Evolutionary conservation across 2,329 filamentous ascomycete species (phyloP), one percentile per base, ranked within the genome.

Genomic region (Exserohilum turcica): DNA sequence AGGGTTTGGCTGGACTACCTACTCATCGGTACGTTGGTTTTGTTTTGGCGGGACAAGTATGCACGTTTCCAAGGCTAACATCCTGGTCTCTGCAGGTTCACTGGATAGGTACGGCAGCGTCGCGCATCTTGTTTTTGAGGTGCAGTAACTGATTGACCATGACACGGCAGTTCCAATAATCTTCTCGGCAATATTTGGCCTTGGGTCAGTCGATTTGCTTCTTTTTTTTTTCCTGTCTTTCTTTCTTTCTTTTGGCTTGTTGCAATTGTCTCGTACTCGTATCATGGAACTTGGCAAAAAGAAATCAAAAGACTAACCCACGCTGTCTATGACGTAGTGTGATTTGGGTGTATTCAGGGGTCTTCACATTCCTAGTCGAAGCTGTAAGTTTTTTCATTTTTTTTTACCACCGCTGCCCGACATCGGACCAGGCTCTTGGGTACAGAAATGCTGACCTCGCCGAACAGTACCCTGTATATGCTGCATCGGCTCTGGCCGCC

Each of bases 321-420:
- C 53, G 13, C 29, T 46, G n/a, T n/a, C 36, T 55, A 66, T 65
- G 48, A 54, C 45, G 38, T 61, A 91, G 89, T 46, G 87, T 85
- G 48, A 83, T 96, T 55, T 83, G 95, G 52, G 85, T 89, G 27
- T 97, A 91, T 75, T 87, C 85, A 51, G 91, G 91, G 46, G 85
- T 95, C 61, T 96, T 96, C 74, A 95, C 91, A 10, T 96, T 95
- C 76, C 78, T 95, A 59, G 91, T 93, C 9, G 84, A 87, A 63
- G 76, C 74, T 61, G 77, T 79, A 66, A 70, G 76, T 75, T 28
- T 38, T 29, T 50, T n/a, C n/a, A n/a, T n/a, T n/a, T n/a, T n/a
- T n/a, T n/a, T n/a, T n/a, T n/a, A n/a, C n/a, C n/a, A 3, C 45
- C 45, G 44, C 19, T 36, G 35, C 58, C 64, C 62, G 62, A 63